These are phyloP conservation scores for Talaromyces sp. DNA, from an alignment of 2,329 filamentous ascomycete genomes.

Conservation along the genomic window DNA sequence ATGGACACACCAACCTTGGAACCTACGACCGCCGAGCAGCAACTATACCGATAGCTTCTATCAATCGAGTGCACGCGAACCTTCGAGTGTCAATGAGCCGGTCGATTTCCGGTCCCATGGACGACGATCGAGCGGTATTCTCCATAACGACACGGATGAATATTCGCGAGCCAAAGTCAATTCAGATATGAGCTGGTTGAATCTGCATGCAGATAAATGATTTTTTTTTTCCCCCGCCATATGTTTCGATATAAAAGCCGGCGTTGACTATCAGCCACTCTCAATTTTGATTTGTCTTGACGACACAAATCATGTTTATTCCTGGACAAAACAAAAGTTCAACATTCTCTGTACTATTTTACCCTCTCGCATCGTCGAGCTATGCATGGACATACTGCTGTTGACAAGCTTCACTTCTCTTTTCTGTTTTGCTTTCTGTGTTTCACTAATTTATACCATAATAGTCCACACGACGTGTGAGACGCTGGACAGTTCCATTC, in stretches of 20 bases:
- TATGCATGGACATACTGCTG: slow-evolving; percentile 7
- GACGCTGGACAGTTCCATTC: slow-evolving; percentile 2
- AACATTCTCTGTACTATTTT: slow-evolving; percentile 3
- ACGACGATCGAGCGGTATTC: slow-evolving; percentile 32
- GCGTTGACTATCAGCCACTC: background rate
- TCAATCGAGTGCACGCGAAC: slow-evolving; percentile 24
- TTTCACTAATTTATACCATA: slow-evolving; percentile 1
- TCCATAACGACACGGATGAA: slow-evolving; percentile 28
- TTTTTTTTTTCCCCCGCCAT: background rate
- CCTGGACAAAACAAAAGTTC: background rate
- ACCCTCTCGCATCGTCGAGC: background rate
- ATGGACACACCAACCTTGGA: slow-evolving; percentile 22
- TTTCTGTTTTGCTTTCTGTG: background rate
- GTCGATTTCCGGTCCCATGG: slow-evolving; percentile 20
- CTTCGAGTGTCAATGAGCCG: slow-evolving; percentile 21
- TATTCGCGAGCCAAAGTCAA: slow-evolving; percentile 28
- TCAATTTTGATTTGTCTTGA: background rate
- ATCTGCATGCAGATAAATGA: slow-evolving; percentile 25
- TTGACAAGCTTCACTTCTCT: background rate
- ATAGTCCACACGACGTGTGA: slow-evolving; percentile 8
- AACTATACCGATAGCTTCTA: slow-evolving; percentile 41
- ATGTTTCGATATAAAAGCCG: background rate
- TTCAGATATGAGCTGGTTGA: slow-evolving; percentile 45
- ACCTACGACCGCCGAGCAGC: slow-evolving; percentile 30
- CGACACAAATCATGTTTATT: background rate